Conservation (phyloP, 2,329 filamentous ascomycete genomes). For the Aplosporella prunicola region DNA sequence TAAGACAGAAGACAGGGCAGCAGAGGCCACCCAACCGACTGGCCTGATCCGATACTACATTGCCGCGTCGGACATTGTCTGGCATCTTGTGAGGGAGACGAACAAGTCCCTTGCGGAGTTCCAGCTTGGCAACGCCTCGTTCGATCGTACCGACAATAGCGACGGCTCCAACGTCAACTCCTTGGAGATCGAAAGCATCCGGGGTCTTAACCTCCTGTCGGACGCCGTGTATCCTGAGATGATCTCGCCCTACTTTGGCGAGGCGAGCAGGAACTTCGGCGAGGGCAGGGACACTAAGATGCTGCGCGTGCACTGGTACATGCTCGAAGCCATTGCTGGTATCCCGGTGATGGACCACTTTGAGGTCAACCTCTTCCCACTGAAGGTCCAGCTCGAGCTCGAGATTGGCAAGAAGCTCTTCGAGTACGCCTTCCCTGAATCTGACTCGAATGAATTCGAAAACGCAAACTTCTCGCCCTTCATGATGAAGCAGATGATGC, state of each 20-base stretch:
- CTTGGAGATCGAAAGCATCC: slow-evolving; percentile 77
- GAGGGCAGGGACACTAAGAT: slow-evolving; percentile 64
- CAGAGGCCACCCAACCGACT: slow-evolving; percentile 55
- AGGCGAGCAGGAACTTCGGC: slow-evolving; percentile 40
- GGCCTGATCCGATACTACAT: slow-evolving; percentile 87
- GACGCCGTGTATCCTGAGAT: slow-evolving; percentile 94
- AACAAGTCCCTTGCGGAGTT: slow-evolving; percentile 86
- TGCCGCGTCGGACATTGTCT: slow-evolving; percentile 89
- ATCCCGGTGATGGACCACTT: slow-evolving; percentile 97
- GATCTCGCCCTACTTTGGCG: slow-evolving; percentile 78
- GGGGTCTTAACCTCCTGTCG: slow-evolving; percentile 80
- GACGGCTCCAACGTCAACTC: slow-evolving; percentile 94
- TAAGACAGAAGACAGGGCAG: slow-evolving; percentile 60
- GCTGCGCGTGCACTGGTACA: slow-evolving; percentile 92
- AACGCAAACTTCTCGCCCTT: slow-evolving; percentile 54
- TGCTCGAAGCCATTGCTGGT: slow-evolving; percentile 94
- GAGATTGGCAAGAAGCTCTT: slow-evolving; percentile 90
- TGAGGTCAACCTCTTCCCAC: slow-evolving; percentile 83
- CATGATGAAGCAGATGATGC: slow-evolving; percentile 44
- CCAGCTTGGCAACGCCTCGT: slow-evolving; percentile 81
- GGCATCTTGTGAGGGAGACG: slow-evolving; percentile 85
- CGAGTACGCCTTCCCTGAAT: slow-evolving; percentile 92
- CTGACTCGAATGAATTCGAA: slow-evolving; percentile 44
- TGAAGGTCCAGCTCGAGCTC: slow-evolving; percentile 87
- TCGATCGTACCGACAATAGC: slow-evolving; percentile 91